These are phyloP conservation scores for Nitzschia palea DNA, from an alignment of 108 stramenopile species.

Conservation along the genomic window DNA sequence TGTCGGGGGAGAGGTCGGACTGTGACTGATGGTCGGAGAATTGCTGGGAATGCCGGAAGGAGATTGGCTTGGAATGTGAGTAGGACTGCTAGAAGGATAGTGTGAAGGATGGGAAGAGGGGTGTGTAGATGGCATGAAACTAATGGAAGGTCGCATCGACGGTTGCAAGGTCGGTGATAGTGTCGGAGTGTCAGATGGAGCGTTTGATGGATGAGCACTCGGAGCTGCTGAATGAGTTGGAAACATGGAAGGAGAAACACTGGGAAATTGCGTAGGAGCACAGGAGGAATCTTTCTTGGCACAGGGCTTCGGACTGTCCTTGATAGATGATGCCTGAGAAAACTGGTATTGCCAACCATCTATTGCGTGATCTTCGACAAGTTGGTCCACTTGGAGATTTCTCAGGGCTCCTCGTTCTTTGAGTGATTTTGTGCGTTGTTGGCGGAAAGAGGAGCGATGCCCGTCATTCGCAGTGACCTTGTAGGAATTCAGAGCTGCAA, in stretches of 20 bases:
- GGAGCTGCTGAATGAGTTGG: constrained; percentile 3
- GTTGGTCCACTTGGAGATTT: not conserved
- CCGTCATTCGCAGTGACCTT: too few relatives aligned
- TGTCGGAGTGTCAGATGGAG: not conserved
- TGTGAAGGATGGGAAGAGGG: too few relatives aligned
- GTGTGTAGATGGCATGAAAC: too few relatives aligned
- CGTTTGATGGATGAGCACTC: not conserved
- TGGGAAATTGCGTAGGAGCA: not conserved
- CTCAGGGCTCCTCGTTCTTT: not conserved
- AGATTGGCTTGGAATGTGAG: not conserved
- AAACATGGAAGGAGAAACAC: constrained; percentile 7
- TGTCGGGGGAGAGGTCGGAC: constrained; percentile 30
- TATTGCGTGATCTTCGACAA: not conserved
- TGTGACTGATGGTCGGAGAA: constrained; percentile 11
- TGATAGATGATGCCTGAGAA: not conserved
- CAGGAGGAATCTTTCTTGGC: not conserved
- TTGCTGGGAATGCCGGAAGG: constrained; percentile 3
- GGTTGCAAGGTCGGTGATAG: not conserved
- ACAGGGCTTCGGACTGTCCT: not conserved
- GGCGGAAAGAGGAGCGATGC: too few relatives aligned
- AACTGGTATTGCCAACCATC: too few relatives aligned
- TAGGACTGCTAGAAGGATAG: constrained; percentile 9
- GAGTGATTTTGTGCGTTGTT: too few relatives aligned
- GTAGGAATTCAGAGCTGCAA: too few relatives aligned
- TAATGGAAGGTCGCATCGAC: not conserved